phyloP scores from a whole-genome alignment of 2,329 filamentous ascomycete genomes.

The Parascedosporium putredinis region DNA sequence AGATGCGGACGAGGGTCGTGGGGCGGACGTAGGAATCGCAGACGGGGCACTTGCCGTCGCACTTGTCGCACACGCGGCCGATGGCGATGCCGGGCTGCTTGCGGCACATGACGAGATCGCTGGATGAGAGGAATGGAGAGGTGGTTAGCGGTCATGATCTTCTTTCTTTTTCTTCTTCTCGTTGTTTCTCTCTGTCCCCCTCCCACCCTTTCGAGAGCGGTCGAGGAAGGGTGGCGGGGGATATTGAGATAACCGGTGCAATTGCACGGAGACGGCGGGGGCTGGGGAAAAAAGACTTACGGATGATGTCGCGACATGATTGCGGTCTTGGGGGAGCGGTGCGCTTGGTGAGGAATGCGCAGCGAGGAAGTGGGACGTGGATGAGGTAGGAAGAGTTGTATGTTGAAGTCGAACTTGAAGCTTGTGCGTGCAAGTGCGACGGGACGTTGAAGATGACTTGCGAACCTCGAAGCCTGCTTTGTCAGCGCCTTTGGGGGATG shows the following conservation, averaged over 20 bases:
- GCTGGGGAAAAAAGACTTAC: conserved; percentile 35
- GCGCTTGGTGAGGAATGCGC: neutral
- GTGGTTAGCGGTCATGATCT: too few species aligned
- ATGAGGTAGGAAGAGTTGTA: too few species aligned
- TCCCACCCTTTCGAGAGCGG: too few species aligned
- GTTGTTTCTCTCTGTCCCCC: too few species aligned
- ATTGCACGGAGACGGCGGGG: too few species aligned
- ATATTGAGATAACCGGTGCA: too few species aligned
- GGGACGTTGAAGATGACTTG: too few species aligned
- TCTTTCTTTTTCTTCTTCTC: too few species aligned
- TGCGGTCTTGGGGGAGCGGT: conserved; percentile 8
- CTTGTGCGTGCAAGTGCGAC: neutral
- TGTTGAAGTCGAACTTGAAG: neutral
- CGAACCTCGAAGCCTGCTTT: neutral
- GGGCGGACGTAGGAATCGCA: conserved; percentile 98
- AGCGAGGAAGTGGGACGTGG: too few species aligned
- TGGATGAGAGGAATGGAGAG: conserved; percentile 25
- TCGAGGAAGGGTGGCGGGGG: too few species aligned
- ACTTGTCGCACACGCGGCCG: conserved; percentile 98
- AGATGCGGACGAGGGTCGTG: conserved; percentile 94
- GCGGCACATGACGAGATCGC: conserved; percentile 98
- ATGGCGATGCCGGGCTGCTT: conserved; percentile 97
- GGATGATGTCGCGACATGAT: conserved; percentile 90
- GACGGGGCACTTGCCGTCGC: conserved; percentile 97
- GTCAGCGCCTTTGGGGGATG: neutral